These are phyloP conservation scores for Daedaleopsis sinensis DNA, from an alignment of 768 basidiomycete species.

Conservation along the genomic window DNA sequence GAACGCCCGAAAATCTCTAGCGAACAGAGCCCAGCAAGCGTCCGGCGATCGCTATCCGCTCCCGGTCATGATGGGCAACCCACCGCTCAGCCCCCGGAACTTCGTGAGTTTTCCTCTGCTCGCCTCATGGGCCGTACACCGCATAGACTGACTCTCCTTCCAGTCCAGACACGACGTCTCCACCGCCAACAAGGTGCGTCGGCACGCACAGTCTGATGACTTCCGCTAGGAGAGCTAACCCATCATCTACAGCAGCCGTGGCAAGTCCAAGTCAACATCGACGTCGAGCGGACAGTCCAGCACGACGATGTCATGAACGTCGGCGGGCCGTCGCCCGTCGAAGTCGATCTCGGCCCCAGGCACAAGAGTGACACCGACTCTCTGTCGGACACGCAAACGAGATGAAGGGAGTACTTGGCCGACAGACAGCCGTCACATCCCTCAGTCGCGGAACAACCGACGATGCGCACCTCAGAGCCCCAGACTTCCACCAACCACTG, in stretches of 20 bases:
- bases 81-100: slow-evolving; percentile 4
- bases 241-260: background rate
- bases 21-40: slow-evolving; percentile 10
- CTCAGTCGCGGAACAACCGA: too few species aligned
- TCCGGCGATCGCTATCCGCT: slow-evolving; percentile 10
- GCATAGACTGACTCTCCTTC: background rate
- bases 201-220: background rate
- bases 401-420: too few species aligned
- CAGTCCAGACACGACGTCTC: background rate
- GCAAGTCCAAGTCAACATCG: slow-evolving; percentile 15
- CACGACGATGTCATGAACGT: background rate
- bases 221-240: background rate
- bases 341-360: background rate
- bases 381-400: background rate
- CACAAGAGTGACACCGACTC: background rate
- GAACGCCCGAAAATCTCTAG: slow-evolving; percentile 17
- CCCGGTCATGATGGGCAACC: slow-evolving; percentile 8
- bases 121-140: too few species aligned
- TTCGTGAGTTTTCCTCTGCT: slow-evolving; percentile 1
- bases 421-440: too few species aligned
- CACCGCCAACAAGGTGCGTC: background rate
- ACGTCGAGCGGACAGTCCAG: slow-evolving; percentile 17
- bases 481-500: too few species aligned
- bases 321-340: background rate
- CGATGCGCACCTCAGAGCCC: too few species aligned